phyloP scores from a whole-genome alignment of 495 filamentous ascomycete genomes.

The Penicillium longicatenatum region DNA sequence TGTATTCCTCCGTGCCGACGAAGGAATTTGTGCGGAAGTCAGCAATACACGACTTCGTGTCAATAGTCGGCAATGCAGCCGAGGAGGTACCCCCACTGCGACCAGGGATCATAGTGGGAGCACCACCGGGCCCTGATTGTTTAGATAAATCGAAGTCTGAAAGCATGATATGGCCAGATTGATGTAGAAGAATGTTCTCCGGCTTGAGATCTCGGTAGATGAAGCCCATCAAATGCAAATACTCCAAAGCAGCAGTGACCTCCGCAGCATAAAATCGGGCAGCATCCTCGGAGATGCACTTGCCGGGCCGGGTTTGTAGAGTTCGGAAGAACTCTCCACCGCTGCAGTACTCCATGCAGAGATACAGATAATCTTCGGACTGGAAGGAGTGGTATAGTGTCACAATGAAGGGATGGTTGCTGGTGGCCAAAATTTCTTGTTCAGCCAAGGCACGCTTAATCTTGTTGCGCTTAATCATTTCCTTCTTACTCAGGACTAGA shows the following conservation, averaged over 20 bases:
- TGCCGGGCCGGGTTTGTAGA: constrained; percentile 93
- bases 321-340: constrained; percentile 97
- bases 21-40: constrained; percentile 99
- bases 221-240: constrained; percentile 98
- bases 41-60: constrained; percentile 97
- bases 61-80: constrained; percentile 86
- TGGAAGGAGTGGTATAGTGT: constrained; percentile 98
- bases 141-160: constrained; percentile 99
- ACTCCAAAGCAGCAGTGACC: constrained; percentile 96
- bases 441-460: constrained; percentile 98
- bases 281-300: constrained; percentile 95
- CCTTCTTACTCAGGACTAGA: constrained; percentile 95
- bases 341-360: constrained; percentile 99
- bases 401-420: constrained; percentile 98
- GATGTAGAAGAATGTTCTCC: constrained; percentile 75
- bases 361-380: constrained; percentile 95
- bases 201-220: constrained; percentile 98
- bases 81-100: constrained; percentile 75
- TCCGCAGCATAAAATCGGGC: constrained; percentile 97
- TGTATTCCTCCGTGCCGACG: constrained; percentile 98
- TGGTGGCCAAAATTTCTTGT: constrained; percentile 96
- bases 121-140: constrained; percentile 93
- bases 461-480: constrained; percentile 99
- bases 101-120: constrained; percentile 94
- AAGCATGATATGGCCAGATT: constrained; percentile 99